phyloP scores from a whole-genome alignment of 2,329 filamentous ascomycete species.

The Diaporthe destruens region DNA sequence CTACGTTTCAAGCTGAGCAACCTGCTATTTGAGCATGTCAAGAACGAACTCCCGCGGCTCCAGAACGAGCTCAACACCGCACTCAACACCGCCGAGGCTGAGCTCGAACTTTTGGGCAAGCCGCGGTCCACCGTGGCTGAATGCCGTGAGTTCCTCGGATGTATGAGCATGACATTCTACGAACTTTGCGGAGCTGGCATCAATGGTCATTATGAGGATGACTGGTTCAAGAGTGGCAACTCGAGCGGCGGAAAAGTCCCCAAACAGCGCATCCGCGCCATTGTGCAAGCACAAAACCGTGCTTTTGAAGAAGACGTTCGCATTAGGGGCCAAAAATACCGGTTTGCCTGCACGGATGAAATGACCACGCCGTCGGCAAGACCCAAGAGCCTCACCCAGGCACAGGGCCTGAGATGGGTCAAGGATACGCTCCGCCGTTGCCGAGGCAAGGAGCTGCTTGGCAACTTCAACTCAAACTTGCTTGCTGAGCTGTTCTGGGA shows the following conservation, averaged over 20 bases:
- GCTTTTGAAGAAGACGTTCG: too few relatives aligned
- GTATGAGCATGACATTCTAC: constrained; percentile 23
- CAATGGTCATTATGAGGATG: constrained; percentile 18
- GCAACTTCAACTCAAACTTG: constrained; percentile 13
- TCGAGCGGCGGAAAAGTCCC: too few relatives aligned
- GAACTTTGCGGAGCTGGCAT: constrained; percentile 20
- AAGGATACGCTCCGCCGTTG: not conserved
- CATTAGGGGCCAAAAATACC: too few relatives aligned
- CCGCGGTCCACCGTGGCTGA: not conserved
- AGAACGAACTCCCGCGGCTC: constrained; percentile 11
- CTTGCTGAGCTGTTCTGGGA: constrained; percentile 36
- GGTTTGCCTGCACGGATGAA: too few relatives aligned
- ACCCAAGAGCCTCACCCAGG: too few relatives aligned
- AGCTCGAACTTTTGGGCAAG: not conserved
- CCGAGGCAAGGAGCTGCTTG: constrained; percentile 24
- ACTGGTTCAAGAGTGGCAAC: constrained; percentile 1
- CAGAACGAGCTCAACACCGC: not conserved
- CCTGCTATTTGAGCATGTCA: constrained; percentile 28
- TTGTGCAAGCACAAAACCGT: too few relatives aligned
- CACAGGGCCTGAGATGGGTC: not conserved
- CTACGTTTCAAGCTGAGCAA: constrained; percentile 17
- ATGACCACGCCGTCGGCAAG: too few relatives aligned
- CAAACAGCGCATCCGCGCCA: too few relatives aligned
- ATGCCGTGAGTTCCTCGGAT: not conserved
- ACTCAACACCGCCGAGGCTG: not conserved